These are phyloP conservation scores for Aspergillus ochraceus DNA, from an alignment of 2,329 filamentous ascomycete genomes.

Conservation along the genomic window DNA sequence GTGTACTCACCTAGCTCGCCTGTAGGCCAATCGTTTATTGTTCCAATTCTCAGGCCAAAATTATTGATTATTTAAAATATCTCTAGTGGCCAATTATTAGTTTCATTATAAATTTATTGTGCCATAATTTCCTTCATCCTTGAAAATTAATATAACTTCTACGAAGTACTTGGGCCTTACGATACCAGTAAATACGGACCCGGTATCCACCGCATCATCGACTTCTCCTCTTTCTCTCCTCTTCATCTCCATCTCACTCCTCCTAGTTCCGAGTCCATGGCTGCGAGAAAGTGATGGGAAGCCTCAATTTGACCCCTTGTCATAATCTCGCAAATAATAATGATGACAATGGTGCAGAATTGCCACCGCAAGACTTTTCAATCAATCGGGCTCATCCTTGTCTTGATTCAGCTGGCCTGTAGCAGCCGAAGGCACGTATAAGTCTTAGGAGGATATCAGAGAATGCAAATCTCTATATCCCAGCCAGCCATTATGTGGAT, in stretches of 20 bases:
- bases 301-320: background rate
- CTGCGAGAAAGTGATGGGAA: background rate
- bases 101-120: background rate
- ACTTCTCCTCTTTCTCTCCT: background rate
- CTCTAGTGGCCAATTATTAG: no score
- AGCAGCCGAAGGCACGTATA: background rate
- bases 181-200: background rate
- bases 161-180: background rate
- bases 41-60: background rate
- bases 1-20: no score
- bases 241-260: background rate
- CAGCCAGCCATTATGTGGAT: background rate
- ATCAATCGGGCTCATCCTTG: background rate
- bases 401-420: background rate
- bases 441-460: background rate
- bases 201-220: background rate
- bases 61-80: background rate
- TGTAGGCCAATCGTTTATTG: background rate
- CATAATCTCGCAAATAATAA: background rate
- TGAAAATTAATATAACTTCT: no score
- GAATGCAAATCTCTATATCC: background rate
- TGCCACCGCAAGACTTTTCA: background rate
- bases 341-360: background rate
- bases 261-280: background rate
- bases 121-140: no score